phyloP scores from a whole-genome alignment of 1,284 basidiomycete species.

The Leccinum subrobustum region DNA sequence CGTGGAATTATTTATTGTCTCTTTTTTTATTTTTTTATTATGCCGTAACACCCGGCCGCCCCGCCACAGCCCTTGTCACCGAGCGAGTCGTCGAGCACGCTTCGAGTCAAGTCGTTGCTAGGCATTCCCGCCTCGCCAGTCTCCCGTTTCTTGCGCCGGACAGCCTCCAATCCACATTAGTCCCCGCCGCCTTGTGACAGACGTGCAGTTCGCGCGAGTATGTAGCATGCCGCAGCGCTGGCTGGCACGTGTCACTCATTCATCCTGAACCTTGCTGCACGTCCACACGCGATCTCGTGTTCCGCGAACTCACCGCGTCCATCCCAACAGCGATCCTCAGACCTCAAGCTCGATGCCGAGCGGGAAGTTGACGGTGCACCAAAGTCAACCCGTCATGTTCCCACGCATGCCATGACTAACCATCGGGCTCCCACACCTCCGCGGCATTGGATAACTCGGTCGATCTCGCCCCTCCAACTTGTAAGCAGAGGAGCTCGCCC shows the following conservation, averaged over 20 bases:
- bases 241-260: slow-evolving; percentile 3
- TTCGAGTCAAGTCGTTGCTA: neutral
- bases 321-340: neutral
- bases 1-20: slow-evolving; percentile 29
- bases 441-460: slow-evolving; percentile 6
- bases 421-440: slow-evolving; percentile 5
- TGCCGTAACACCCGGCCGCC: slow-evolving; percentile 29
- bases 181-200: neutral
- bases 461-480: neutral
- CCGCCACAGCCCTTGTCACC: slow-evolving; percentile 17
- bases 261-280: neutral
- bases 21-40: slow-evolving; percentile 8
- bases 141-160: neutral
- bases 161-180: neutral
- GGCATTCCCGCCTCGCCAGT: neutral
- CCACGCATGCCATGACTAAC: slow-evolving; percentile 1
- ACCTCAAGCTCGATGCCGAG: neutral
- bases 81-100: neutral
- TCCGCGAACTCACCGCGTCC: slow-evolving; percentile 16
- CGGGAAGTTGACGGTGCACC: neutral
- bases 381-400: neutral
- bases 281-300: neutral
- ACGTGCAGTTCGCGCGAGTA: neutral
- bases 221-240: neutral
- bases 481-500: no score